Evolutionary conservation across 768 basidiomycete species (phyloP), one percentile per base, ranked within the genome.

Genomic region (Lactifluus volemus): DNA sequence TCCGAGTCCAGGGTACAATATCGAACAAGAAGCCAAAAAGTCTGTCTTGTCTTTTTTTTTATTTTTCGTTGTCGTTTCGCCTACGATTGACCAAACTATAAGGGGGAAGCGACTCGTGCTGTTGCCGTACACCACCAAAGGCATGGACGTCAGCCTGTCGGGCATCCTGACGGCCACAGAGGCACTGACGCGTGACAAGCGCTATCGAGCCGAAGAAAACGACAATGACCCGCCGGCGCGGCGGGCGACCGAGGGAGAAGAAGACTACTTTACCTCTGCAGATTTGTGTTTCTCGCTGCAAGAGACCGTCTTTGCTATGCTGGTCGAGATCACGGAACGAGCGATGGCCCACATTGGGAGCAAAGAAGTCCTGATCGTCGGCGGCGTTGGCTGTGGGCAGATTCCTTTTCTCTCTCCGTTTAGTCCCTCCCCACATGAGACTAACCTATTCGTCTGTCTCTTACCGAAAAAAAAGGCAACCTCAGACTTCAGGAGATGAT

Each of bases 341-440:
- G 97, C 97, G 10, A 98, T 99, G 97, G 97, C 97, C 32, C 97
- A 98, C 72, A 95, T 98, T 21, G 90, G 90, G 11, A 96, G 92
- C 68, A 92, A 83, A 72, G 95, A 99, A 68, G 95, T 98, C 1
- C 80, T 99, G 44, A 94, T 99, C 57, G 97, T 99, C 8, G 97
- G 97, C 4, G 97, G 97, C 38, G 97, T 99, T n/a, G 97, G 97
- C n/a, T 94, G 96, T 96, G 72, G 77, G 92, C 81, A 30, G 11
- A 38, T 25, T 25, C 25, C 19, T 48, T 11, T 21, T 15, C 42
- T 14, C 17, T n/a, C 34, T 11, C 5, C 34, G 12, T 21, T 44
- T 58, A 49, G 53, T 42, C 29, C 29, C 36, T 25, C 12, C 25
- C 41, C n/a, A 7, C 44, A 21, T 36, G 3, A 53, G 44, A 25